These are phyloP conservation scores for Falciphora oryzae DNA, from an alignment of 2,329 filamentous ascomycete genomes.

Conservation along the genomic window DNA sequence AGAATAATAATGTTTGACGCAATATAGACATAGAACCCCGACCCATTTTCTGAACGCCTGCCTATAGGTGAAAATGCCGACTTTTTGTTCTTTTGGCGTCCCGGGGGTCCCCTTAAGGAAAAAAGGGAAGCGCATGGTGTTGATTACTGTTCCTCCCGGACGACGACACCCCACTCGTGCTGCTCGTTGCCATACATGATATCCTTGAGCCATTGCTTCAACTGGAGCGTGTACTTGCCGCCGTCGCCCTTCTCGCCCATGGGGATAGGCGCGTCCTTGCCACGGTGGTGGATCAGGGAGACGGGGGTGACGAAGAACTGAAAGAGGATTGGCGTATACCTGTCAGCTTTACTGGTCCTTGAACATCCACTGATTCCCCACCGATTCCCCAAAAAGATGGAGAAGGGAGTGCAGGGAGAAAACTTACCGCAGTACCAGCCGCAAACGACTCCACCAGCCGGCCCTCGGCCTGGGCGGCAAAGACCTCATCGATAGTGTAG, in stretches of 20 bases:
- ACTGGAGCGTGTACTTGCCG: conserved; percentile 50
- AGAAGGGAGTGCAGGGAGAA: background rate
- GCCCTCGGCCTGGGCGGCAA: conserved; percentile 67
- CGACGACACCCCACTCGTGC: conserved; percentile 64
- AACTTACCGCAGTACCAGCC: conserved; percentile 74
- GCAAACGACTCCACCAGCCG: conserved; percentile 80
- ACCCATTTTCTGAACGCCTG: background rate
- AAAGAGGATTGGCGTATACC: background rate
- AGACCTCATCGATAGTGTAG: conserved; percentile 75
- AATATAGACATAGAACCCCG: background rate
- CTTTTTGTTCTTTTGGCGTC: background rate
- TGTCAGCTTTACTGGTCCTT: background rate
- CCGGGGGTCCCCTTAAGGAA: background rate
- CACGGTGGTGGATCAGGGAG: conserved; percentile 62
- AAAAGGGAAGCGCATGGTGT: background rate
- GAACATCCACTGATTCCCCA: too few relatives aligned
- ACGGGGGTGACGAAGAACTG: conserved; percentile 68
- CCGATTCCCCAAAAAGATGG: conserved; percentile 15
- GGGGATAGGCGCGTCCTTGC: conserved; percentile 55
- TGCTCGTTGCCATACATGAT: conserved; percentile 70
- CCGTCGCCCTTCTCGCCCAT: conserved; percentile 48
- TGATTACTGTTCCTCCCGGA: conserved; percentile 47
- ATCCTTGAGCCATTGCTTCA: conserved; percentile 63
- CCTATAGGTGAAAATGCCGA: background rate
- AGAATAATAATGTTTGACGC: background rate